Percentiles rank a stretch among this genome's conserved stretches.
These are phyloP conservation scores for Pythium oligandrum DNA, from an alignment of 352 stramenopile species.

Conservation along the genomic window DNA sequence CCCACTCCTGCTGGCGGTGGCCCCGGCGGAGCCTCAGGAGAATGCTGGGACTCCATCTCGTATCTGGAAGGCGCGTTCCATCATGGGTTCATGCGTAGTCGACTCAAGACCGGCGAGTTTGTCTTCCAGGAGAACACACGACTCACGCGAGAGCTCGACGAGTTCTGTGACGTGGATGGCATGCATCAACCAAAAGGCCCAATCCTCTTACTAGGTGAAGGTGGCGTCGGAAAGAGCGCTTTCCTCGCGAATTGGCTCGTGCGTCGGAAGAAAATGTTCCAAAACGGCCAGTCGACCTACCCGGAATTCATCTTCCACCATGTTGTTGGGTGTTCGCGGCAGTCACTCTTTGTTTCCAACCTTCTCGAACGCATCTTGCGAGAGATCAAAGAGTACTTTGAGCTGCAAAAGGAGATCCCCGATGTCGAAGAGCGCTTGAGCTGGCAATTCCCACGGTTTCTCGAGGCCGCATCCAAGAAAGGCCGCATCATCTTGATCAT, in stretches of 20 bases:
- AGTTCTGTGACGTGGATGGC: slow-evolving; percentile 81
- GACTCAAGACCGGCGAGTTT: slow-evolving; percentile 62
- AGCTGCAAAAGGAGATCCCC: slow-evolving; percentile 82
- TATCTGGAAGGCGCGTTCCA: slow-evolving; percentile 79
- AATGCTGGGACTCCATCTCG: slow-evolving; percentile 79
- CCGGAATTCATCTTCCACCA: slow-evolving; percentile 90
- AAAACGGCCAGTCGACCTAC: slow-evolving; percentile 78
- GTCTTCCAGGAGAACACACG: slow-evolving; percentile 68
- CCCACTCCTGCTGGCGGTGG: too few relatives aligned
- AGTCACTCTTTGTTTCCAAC: slow-evolving; percentile 84
- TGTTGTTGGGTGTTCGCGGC: slow-evolving; percentile 82
- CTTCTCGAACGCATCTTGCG: slow-evolving; percentile 83
- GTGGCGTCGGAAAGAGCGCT: slow-evolving; percentile 64
- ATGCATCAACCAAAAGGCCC: slow-evolving; percentile 79
- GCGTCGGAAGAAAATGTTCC: slow-evolving; percentile 80
- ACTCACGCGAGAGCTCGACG: slow-evolving; percentile 62
- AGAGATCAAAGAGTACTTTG: slow-evolving; percentile 90
- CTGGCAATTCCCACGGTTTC: slow-evolving; percentile 89
- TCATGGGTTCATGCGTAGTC: slow-evolving; percentile 74
- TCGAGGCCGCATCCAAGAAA: slow-evolving; percentile 89
- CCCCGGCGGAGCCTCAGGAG: background rate
- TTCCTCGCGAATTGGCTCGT: slow-evolving; percentile 83
- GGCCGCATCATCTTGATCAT: slow-evolving; percentile 88
- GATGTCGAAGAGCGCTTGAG: slow-evolving; percentile 83
- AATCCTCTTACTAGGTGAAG: slow-evolving; percentile 72